phyloP scores from a whole-genome alignment of 306 rosid genomes.

The Styphnolobium japonicum region DNA sequence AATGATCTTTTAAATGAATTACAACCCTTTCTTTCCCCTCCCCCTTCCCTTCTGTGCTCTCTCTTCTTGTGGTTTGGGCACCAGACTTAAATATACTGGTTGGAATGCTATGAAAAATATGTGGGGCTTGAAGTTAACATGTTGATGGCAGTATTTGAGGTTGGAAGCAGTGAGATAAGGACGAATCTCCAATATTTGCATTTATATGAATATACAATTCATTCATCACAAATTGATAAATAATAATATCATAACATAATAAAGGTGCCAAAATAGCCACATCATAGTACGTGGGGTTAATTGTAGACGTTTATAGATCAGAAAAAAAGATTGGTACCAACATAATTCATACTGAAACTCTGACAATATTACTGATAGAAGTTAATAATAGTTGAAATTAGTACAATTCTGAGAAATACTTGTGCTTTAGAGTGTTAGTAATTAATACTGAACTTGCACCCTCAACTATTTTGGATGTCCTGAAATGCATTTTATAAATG shows the following conservation, averaged over 20 bases:
- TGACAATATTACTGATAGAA: background rate
- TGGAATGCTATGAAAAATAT: background rate
- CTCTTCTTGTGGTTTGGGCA: background rate
- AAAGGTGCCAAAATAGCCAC: background rate
- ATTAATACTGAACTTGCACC: too few species aligned
- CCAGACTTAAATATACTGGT: background rate
- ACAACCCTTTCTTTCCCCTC: background rate
- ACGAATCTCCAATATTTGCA: background rate
- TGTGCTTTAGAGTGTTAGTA: too few species aligned
- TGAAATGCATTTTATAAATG: background rate
- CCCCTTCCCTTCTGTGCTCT: background rate
- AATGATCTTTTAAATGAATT: background rate
- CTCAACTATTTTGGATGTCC: background rate
- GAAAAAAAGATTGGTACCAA: background rate
- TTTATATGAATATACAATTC: background rate
- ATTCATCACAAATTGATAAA: background rate
- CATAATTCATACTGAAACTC: background rate
- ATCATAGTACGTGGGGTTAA: background rate
- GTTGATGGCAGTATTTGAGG: background rate
- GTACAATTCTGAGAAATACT: background rate
- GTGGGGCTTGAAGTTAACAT: background rate
- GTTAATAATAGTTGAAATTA: background rate
- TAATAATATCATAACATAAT: background rate
- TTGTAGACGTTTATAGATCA: background rate
- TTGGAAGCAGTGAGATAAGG: background rate